phyloP scores from a whole-genome alignment of 805 yeast genomes.

The Yamadazyma olivae region DNA sequence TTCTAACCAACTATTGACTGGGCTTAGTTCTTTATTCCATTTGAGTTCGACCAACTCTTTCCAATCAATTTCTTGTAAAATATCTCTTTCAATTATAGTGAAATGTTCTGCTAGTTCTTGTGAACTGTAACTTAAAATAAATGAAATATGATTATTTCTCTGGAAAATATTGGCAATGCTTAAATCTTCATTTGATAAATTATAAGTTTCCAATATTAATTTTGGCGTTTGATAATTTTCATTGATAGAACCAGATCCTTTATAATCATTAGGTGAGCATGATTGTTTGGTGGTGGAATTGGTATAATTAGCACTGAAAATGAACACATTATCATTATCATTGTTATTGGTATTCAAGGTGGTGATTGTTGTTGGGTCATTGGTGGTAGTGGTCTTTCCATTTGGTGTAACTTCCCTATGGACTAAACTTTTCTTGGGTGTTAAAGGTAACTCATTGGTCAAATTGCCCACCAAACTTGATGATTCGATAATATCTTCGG shows the following conservation, averaged over 20 bases:
- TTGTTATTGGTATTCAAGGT: constrained; percentile 1
- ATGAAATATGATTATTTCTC: constrained; percentile 68
- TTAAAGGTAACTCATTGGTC: constrained; percentile 26
- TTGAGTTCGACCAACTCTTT: constrained; percentile 74
- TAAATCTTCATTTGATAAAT: constrained; percentile 24
- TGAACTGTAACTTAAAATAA: constrained; percentile 71
- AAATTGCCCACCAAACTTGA: constrained; percentile 13
- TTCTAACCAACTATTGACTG: constrained; percentile 82
- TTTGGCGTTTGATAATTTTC: constrained; percentile 19
- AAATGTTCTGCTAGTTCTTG: constrained; percentile 70
- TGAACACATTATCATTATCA: constrained; percentile 13
- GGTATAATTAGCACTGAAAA: constrained; percentile 12
- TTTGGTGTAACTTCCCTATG: constrained; percentile 1
- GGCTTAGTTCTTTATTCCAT: constrained; percentile 65
- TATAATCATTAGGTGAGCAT: constrained; percentile 1
- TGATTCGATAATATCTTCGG: constrained; percentile 28
- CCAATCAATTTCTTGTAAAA: constrained; percentile 87
- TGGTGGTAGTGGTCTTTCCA: neutral
- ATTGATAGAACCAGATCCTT: neutral
- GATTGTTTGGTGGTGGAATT: constrained; percentile 4
- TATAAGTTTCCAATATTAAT: constrained; percentile 34
- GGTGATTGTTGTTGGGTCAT: constrained; percentile 1
- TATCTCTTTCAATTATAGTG: constrained; percentile 83
- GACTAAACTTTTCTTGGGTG: constrained; percentile 17
- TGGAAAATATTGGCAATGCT: constrained; percentile 41